Base-by-base conservation (phyloP, 2,329 filamentous ascomycete genomes). In the Fusarium pseudograminearum region DNA sequence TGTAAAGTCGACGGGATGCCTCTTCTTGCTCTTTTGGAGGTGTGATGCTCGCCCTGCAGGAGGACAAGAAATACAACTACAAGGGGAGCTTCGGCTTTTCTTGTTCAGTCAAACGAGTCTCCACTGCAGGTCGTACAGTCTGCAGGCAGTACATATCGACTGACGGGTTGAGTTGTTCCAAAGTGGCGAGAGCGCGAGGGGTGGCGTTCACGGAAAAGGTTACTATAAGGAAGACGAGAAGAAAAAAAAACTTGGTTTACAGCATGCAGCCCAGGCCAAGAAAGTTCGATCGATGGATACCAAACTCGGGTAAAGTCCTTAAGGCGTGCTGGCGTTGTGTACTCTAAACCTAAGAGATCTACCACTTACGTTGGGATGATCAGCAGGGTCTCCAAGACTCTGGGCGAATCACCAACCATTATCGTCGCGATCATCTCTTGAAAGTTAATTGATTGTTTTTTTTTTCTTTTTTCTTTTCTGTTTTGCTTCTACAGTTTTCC, bases 311-410 rank as follows among this genome's bases (percentile, higher is more conserved):
- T 33, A 70, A 55, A 50, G 48, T 65, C 42, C 48, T 56, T 56
- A 53, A 36, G 61, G 55, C 41, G 57, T 62, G 41, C 50, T 62
- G 38, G 52, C 41, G 62, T 58, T 47, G 53, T 54, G 38, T 18
- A 52, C 34, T 26, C 18, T 9, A 38, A 51, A 24, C 38, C 51
- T 31, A 54, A 57, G 48, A 63, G 69, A 72, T 72, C 57, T 72
- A 55, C 65, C 55, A 70, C 66, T 47, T 72, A 61, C 54, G 55
- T 46, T 51, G 60, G 57, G 57, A 51, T 72, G 69, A 71, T 71
- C 69, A 71, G 65, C 68, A 70, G 68, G 69, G 69, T 71, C 69
- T 53, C 42, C 28, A 47, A 52, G 58, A 50, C 48, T 55, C 47
- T 67, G 30, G 36, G 42, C 55, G 57, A 71, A 70, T 72, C 61